These are phyloP conservation scores for Allium cepa DNA, from an alignment of 106 monocot genomes.

Conservation along the genomic window DNA sequence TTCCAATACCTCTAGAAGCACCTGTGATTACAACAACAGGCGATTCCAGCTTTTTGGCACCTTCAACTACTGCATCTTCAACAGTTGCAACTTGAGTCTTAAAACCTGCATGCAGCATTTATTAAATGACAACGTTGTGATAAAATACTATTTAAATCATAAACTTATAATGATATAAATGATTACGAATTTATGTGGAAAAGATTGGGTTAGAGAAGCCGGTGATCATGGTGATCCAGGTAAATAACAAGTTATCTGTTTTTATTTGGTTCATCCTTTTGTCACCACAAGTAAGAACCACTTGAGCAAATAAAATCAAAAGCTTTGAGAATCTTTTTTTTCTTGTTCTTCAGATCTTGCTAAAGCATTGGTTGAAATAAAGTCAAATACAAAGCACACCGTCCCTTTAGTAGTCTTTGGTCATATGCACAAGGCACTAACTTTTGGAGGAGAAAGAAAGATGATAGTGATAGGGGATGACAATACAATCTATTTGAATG, in stretches of 20 bases:
- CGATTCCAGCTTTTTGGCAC: conserved; percentile 33
- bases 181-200: conserved; percentile 37
- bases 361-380: conserved; percentile 54
- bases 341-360: conserved; percentile 58
- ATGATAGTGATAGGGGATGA: conserved; percentile 61
- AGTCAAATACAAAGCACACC: conserved; percentile 21
- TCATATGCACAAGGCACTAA: conserved; percentile 84
- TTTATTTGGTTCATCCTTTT: too few relatives aligned
- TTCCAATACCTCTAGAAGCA: conserved; percentile 92
- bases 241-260: conserved; percentile 6
- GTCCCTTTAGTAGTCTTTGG: conserved; percentile 89
- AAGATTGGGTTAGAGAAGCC: conserved; percentile 73
- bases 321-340: too few relatives aligned
- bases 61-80: conserved; percentile 34
- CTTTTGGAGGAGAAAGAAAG: conserved; percentile 56
- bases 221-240: conserved; percentile 96
- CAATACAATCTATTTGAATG: conserved; percentile 75
- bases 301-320: too few relatives aligned
- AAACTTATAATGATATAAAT: too few relatives aligned
- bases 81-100: conserved; percentile 39
- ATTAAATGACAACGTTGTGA: too few relatives aligned
- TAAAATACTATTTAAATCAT: too few relatives aligned
- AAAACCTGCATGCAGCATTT: conserved; percentile 27
- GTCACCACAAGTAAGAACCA: too few relatives aligned
- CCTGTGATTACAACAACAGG: conserved; percentile 85